phyloP scores from a whole-genome alignment of 2,329 filamentous ascomycete genomes.

The Aspergillus arachidicola region DNA sequence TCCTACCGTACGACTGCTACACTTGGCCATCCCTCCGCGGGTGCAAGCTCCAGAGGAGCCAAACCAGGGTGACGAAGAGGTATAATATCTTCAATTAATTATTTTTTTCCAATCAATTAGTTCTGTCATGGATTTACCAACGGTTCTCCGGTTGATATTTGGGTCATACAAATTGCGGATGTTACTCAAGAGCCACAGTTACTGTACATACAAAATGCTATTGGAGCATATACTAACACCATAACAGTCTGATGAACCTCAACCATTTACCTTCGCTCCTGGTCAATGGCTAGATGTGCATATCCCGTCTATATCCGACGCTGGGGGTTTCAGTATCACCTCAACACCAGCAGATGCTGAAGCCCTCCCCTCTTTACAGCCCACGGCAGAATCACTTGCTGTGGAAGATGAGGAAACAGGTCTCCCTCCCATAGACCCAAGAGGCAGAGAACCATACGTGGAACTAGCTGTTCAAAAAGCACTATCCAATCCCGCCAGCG shows the following conservation, averaged over 20 bases:
- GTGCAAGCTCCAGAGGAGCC: constrained; percentile 30
- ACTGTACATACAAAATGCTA: not conserved
- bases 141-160: not conserved
- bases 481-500: constrained; percentile 70
- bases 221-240: constrained; percentile 3
- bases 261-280: constrained; percentile 65
- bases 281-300: constrained; percentile 90
- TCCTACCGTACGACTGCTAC: constrained; percentile 67
- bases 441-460: constrained; percentile 55
- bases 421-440: constrained; percentile 23
- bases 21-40: constrained; percentile 59
- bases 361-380: constrained; percentile 30
- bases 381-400: constrained; percentile 18
- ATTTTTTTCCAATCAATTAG: not conserved
- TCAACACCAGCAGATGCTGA: constrained; percentile 65
- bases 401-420: constrained; percentile 22
- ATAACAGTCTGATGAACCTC: constrained; percentile 26
- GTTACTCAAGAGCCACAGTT: not conserved
- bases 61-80: constrained; percentile 44
- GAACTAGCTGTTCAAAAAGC: constrained; percentile 79
- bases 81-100: constrained; percentile 38
- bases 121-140: not conserved
- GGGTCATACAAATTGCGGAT: not conserved
- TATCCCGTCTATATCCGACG: constrained; percentile 67
- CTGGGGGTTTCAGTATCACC: constrained; percentile 87